Evolutionary conservation across 164 flowering plant species (phyloP), one percentile per base, ranked within the genome.

Genomic region (Dillenia suffruticosa): DNA sequence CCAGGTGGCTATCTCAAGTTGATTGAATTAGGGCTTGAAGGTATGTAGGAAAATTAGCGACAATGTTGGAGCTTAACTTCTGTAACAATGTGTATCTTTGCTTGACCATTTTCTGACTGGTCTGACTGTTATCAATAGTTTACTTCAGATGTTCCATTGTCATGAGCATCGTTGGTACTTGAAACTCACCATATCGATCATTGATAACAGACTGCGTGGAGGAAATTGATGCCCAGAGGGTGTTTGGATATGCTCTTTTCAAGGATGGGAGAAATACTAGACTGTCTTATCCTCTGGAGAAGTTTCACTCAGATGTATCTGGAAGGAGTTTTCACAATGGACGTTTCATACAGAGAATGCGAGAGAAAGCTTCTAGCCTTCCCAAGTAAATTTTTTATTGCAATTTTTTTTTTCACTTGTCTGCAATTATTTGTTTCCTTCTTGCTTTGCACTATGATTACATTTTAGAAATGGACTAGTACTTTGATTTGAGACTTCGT

Each of bases 281-380:
- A 64, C 78, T 92, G 40, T 68, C 96, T 17, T 92, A 92, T 64
- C 97, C 98, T 16, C 67, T 90, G 83, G 97, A 92, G 53, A 85
- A 87, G 32, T 92, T 90, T 64, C 77, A 85, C 71, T 66, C 93
- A 7, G 92, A 92, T 82, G 89, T 92, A 6, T 73, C 98, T 24
- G 98, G 98, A 24, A 85, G 98, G 80, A 87, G 98, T 72, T 92
- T 92, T 66, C 98, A 92, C 70, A 88, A 92, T 71, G 98, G 98
- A 2, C 95, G 98, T 44, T 92, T 92, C 72, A 85, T 92, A 51
- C 98, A 90, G 63, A 73, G 90, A 57, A 81, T 92, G 96, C 76
- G 98, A 52, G 82, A 82, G 66, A 92, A 86, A 70, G 93, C 96
- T 68, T 86, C 89, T 53, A 56, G 84, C 51, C 89, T 90, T 74